These are phyloP conservation scores for Mrakia gelida DNA, from an alignment of 768 basidiomycete species.

Conservation along the genomic window DNA sequence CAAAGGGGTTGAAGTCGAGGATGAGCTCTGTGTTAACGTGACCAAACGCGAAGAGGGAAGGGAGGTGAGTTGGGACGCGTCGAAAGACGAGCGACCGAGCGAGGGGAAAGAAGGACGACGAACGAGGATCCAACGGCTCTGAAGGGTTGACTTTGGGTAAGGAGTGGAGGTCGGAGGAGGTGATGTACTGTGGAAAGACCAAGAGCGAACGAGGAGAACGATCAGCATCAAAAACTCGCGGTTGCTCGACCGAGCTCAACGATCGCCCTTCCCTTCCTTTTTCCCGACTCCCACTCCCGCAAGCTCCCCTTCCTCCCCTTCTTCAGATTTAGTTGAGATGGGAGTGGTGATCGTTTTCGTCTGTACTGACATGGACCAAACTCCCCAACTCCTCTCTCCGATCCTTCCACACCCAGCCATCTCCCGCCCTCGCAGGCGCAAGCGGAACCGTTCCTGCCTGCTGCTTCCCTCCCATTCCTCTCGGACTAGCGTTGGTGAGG, in stretches of 20 bases:
- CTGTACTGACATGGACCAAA: background rate
- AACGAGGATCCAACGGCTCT: constrained; percentile 5
- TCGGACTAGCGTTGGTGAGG: background rate
- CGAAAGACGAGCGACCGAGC: background rate
- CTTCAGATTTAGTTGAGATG: too few relatives aligned
- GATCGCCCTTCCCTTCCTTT: background rate
- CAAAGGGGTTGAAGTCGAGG: constrained; percentile 14
- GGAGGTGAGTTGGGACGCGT: background rate
- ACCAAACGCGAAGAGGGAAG: background rate
- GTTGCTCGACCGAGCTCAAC: background rate
- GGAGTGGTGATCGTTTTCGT: too few relatives aligned
- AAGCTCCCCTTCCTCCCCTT: background rate
- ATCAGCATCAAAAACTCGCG: too few relatives aligned
- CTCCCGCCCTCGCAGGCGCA: background rate
- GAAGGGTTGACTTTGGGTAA: background rate
- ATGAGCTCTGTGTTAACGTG: background rate
- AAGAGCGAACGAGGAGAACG: too few relatives aligned
- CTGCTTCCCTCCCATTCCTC: background rate
- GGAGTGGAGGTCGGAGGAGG: background rate
- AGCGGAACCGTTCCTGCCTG: background rate
- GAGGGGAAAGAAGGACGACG: background rate
- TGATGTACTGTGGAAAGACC: background rate
- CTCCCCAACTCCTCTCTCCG: constrained; percentile 3
- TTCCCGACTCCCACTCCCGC: background rate
- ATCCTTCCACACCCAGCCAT: background rate